phyloP scores from a whole-genome alignment of 1,139 yeast genomes.

The Debaryomycetaceae sp. region DNA sequence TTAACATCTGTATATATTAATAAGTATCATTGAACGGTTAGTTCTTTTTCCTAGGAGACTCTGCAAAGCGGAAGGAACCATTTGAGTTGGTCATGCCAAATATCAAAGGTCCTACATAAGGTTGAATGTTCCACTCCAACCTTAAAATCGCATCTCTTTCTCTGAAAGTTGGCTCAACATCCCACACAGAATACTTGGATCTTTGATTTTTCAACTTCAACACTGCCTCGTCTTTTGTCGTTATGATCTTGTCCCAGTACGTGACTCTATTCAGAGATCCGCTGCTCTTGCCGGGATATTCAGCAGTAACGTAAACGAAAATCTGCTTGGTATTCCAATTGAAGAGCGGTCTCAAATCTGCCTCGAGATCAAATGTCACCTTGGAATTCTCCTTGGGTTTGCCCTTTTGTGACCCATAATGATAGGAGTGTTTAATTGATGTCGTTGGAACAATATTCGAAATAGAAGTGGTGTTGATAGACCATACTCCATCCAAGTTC shows the following conservation, averaged over 20 bases:
- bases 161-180: conserved; percentile 63
- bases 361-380: conserved; percentile 67
- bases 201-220: conserved; percentile 50
- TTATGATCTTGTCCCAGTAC: conserved; percentile 86
- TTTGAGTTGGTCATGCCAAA: conserved; percentile 55
- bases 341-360: conserved; percentile 67
- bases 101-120: conserved; percentile 76
- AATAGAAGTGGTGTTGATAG: conserved; percentile 36
- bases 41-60: conserved; percentile 9
- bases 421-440: conserved; percentile 59
- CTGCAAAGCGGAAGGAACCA: conserved; percentile 28
- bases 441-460: conserved; percentile 39
- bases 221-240: conserved; percentile 53
- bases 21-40: conserved; percentile 3
- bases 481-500: conserved; percentile 41
- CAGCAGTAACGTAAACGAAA: conserved; percentile 85
- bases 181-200: conserved; percentile 87
- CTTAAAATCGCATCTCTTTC: conserved; percentile 66
- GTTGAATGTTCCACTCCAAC: conserved; percentile 91
- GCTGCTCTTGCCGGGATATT: conserved; percentile 63
- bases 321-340: conserved; percentile 98
- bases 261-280: conserved; percentile 65
- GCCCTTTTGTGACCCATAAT: conserved; percentile 67
- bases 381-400: conserved; percentile 79
- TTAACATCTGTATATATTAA: conserved; percentile 2